A percentile compares a stretch with the other conserved stretches of the same genome.
phyloP scores from a whole-genome alignment of 73 alveolate genomes.

The Tetrahymena borealis region DNA sequence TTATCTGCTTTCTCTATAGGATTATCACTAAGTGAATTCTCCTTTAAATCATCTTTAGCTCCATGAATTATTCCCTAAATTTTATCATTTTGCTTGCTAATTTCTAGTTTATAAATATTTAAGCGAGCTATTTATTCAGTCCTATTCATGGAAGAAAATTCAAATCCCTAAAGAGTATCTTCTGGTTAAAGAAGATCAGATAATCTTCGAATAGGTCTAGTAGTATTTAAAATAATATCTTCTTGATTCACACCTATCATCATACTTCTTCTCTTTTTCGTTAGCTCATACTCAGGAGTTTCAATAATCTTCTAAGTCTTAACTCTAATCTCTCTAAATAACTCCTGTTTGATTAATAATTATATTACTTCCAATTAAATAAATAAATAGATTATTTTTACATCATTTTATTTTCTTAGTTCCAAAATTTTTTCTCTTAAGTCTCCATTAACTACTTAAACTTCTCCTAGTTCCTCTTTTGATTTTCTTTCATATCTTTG shows the following conservation, averaged over 20 bases:
- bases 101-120: not conserved
- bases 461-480: not conserved
- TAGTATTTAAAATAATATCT: not conserved
- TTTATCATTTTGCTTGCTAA: not conserved
- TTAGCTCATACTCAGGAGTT: not conserved
- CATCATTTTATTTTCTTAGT: not conserved
- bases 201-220: not conserved
- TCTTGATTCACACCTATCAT: not conserved
- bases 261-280: not conserved
- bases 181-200: not conserved
- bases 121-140: not conserved
- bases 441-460: not conserved
- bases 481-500: not conserved
- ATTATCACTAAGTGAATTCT: not conserved
- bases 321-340: not conserved
- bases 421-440: not conserved
- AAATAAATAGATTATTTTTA: too few relatives aligned
- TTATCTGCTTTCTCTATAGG: not conserved
- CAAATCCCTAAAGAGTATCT: not conserved
- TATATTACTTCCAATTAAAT: not conserved
- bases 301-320: not conserved
- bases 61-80: not conserved
- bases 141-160: not conserved
- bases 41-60: not conserved
- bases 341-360: not conserved